These are phyloP conservation scores for Phytophthora cryptogea DNA, from an alignment of 352 stramenopile species.

Conservation along the genomic window DNA sequence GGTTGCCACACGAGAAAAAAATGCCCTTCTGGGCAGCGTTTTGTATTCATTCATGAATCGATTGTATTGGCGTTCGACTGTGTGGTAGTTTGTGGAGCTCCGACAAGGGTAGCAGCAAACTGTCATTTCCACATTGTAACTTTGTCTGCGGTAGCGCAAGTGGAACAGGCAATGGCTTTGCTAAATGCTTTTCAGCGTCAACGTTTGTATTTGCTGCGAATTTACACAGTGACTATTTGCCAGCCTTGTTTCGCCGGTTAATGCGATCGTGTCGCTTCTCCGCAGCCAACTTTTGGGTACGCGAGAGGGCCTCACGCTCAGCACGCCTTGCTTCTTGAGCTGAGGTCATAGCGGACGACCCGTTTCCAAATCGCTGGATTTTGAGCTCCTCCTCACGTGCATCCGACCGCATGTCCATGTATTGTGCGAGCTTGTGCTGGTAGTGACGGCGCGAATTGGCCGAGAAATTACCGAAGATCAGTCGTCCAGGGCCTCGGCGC, in stretches of 20 bases:
- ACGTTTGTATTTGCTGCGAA: no score
- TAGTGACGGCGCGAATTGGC: constrained; percentile 65
- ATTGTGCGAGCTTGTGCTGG: constrained; percentile 78
- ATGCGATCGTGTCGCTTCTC: constrained; percentile 85
- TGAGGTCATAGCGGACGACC: constrained; percentile 28
- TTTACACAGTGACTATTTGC: constrained; percentile 20
- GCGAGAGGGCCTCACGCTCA: constrained; percentile 66
- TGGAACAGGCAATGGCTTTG: no score
- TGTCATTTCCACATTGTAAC: no score
- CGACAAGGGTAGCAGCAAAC: no score
- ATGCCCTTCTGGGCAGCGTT: constrained; percentile 12
- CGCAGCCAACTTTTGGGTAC: constrained; percentile 64
- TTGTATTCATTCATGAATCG: constrained; percentile 16
- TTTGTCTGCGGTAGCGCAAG: no score
- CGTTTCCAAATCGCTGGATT: constrained; percentile 51
- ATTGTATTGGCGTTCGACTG: background rate
- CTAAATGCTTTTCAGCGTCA: no score
- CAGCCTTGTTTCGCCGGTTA: constrained; percentile 67
- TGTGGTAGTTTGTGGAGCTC: no score
- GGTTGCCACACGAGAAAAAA: constrained; percentile 16
- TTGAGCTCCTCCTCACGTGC: constrained; percentile 74
- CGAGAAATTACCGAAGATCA: constrained; percentile 79
- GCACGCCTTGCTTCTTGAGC: constrained; percentile 57
- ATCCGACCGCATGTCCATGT: constrained; percentile 68
- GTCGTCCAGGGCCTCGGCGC: constrained; percentile 51